Evolutionary conservation across 139 green algal genomes (phyloP), one percentile per base, ranked within the genome.

Genomic region (Penium margaritaceum): DNA sequence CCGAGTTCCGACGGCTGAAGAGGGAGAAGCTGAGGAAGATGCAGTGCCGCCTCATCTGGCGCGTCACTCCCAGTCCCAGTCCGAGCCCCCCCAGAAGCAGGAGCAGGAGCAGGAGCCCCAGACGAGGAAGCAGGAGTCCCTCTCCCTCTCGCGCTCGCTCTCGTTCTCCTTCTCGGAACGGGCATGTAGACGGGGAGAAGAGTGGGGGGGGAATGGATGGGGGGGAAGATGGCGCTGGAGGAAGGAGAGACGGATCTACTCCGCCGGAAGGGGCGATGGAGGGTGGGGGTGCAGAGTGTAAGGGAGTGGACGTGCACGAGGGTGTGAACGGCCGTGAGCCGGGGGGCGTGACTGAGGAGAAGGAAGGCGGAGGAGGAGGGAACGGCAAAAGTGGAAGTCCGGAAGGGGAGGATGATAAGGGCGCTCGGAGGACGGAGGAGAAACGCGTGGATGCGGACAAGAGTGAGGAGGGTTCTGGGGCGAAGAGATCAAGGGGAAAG

Each of bases 21-120:
- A 27, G 64, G 24, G 64, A 72, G 12, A 36, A 37, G 44, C 30
- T 72, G 64, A n/a, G 64, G n/a, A 17, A 19, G 24, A n/a, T 37
- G 35, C 41, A 63, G 24, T n/a, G 44, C 43, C 32, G 30, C 35
- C 41, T 58, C 24, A 64, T 72, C 41, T 72, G 64, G 64, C 29
- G 35, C 41, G 67, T 72, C 64, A 72, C 64, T 3, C 64, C 64
- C 43, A 72, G 64, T 32, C 64, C 64, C 4, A 27, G n/a, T 19
- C 58, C n/a, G 32, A 19, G 36, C 14, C 58, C 24, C 58, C 58
- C 30, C 6, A 38, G 30, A 29, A 30, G 58, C 58, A 24, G 47
- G 3, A 60, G 47, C 47, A 60, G 47, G 60, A 68, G 60, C 60
- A 24, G 21, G 47, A 29, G 47, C n/a, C n/a, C n/a, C 29, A 60